These are phyloP conservation scores for Calonectria pauciramosa DNA, from an alignment of 2,329 filamentous ascomycete species.

Conservation along the genomic window DNA sequence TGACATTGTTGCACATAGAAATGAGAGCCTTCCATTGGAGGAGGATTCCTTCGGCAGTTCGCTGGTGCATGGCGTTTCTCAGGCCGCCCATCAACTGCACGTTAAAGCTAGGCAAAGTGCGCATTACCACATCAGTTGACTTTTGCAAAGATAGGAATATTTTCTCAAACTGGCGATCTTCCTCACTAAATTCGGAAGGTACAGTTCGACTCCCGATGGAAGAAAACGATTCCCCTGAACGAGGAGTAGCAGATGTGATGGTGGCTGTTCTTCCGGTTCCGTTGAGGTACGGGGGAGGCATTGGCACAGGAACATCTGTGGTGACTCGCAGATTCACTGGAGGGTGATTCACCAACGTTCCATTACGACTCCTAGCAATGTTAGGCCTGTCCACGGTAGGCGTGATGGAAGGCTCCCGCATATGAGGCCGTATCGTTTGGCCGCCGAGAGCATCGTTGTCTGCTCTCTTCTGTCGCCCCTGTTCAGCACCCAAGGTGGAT, in stretches of 20 bases:
- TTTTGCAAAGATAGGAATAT: slow-evolving; percentile 83
- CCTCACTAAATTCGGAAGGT: slow-evolving; percentile 76
- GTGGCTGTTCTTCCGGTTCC: slow-evolving; percentile 64
- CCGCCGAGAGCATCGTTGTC: slow-evolving; percentile 46
- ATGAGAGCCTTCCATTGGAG: slow-evolving; percentile 80
- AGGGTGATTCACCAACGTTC: slow-evolving; percentile 61
- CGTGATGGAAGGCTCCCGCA: slow-evolving; percentile 66
- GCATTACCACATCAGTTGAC: slow-evolving; percentile 80
- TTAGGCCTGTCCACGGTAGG: slow-evolving; percentile 65
- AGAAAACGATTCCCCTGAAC: slow-evolving; percentile 85
- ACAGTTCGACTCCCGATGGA: slow-evolving; percentile 63
- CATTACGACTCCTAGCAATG: slow-evolving; percentile 51
- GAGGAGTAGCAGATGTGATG: slow-evolving; percentile 76
- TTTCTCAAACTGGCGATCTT: slow-evolving; percentile 85
- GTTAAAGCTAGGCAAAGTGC: slow-evolving; percentile 78
- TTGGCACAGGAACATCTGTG: slow-evolving; percentile 63
- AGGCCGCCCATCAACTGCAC: slow-evolving; percentile 75
- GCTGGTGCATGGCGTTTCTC: slow-evolving; percentile 72
- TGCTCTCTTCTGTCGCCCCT: slow-evolving; percentile 35
- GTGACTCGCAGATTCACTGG: slow-evolving; percentile 68
- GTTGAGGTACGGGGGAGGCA: slow-evolving; percentile 62
- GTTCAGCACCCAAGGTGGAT: slow-evolving; percentile 49
- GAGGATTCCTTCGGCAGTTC: slow-evolving; percentile 70
- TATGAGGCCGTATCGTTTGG: slow-evolving; percentile 65
- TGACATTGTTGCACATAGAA: slow-evolving; percentile 76